phyloP scores from a whole-genome alignment of 169 alveolate species.

The Cryptosporidium baileyi region DNA sequence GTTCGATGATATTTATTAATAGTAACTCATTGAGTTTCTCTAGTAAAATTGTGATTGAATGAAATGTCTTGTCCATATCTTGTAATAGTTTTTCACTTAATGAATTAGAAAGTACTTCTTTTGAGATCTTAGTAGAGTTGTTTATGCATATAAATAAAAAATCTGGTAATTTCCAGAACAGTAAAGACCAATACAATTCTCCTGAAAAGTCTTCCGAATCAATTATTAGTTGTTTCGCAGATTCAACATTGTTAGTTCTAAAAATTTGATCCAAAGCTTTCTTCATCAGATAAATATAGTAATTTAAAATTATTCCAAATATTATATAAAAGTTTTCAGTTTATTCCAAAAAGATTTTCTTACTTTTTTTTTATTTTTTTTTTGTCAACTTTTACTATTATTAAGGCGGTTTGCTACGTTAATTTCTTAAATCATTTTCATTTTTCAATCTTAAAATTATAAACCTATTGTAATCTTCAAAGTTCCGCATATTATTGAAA shows the following conservation, averaged over 20 bases:
- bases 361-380: too few species aligned
- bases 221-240: neutral
- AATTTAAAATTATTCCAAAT: too few species aligned
- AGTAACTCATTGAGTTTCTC: neutral
- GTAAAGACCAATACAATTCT: constrained; percentile 36
- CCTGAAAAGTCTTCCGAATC: neutral
- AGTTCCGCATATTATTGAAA: too few species aligned
- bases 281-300: neutral
- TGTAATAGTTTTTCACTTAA: neutral
- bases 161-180: constrained; percentile 30
- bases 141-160: constrained; percentile 5
- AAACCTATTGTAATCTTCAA: too few species aligned
- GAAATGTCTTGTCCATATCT: neutral
- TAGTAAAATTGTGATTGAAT: neutral
- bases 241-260: neutral
- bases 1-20: neutral
- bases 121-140: constrained; percentile 19
- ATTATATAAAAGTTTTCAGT: too few species aligned
- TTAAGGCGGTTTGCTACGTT: too few species aligned
- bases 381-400: too few species aligned
- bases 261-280: neutral
- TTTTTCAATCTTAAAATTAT: too few species aligned
- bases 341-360: too few species aligned
- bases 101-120: constrained; percentile 10
- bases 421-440: too few species aligned